Conservation (phyloP, 2,329 filamentous ascomycete genomes). For the Paraphaeosphaeria minitans region DNA sequence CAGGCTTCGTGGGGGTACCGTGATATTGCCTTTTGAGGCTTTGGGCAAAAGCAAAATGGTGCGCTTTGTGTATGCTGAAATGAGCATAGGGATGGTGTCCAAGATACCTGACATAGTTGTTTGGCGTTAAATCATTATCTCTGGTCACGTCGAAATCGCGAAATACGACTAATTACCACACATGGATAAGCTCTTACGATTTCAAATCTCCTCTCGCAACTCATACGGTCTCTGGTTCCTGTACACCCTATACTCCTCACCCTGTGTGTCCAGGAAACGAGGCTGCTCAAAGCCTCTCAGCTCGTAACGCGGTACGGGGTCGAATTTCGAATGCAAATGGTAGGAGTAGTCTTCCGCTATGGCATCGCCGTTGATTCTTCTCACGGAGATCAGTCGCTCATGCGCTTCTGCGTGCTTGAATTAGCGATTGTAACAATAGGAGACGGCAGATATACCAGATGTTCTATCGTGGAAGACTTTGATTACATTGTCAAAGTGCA, state of each 20-base stretch:
- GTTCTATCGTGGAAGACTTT: neutral
- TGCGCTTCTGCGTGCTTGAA: neutral
- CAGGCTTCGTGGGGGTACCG: neutral
- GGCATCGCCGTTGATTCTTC: slow-evolving; percentile 6
- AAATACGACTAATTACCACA: neutral
- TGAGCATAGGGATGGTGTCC: neutral
- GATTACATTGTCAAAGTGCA: slow-evolving; percentile 6
- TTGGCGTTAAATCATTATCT: too few species aligned
- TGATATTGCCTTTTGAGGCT: neutral
- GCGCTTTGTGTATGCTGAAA: neutral
- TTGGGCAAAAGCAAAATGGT: neutral
- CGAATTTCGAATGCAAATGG: neutral
- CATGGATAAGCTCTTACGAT: neutral
- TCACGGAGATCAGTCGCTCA: slow-evolving; percentile 5
- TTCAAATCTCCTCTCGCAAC: neutral
- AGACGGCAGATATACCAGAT: neutral
- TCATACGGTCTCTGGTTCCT: neutral
- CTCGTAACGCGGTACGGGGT: neutral
- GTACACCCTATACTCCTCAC: neutral
- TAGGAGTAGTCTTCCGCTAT: slow-evolving; percentile 5
- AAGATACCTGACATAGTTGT: neutral
- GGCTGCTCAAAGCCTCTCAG: neutral
- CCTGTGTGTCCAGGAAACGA: neutral
- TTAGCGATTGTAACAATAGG: neutral
- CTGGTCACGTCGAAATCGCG: neutral